Evolutionary conservation across 129 eudicot species (phyloP).

Genomic region (Flaveria ramosissima): DNA sequence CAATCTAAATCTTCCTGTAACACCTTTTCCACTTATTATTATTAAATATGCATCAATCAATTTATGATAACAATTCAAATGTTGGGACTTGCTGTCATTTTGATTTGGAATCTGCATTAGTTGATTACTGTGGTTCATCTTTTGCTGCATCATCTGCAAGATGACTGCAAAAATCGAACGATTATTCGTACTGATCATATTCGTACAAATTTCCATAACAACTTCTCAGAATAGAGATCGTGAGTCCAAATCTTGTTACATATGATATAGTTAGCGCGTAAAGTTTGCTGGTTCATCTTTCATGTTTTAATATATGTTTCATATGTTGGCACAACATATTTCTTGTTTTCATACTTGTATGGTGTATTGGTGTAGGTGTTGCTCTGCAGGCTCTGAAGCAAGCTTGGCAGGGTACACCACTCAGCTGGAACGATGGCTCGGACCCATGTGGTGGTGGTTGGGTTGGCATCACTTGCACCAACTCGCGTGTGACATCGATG

Average conservation of each 20-base stretch:
- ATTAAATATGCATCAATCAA: background rate
- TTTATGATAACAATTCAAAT: background rate
- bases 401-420: conserved; percentile 53
- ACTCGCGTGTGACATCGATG: conserved; percentile 66
- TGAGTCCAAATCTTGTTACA: conserved; percentile 21
- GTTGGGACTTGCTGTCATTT: conserved; percentile 1
- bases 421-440: conserved; percentile 54
- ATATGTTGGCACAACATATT: no score
- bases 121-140: background rate
- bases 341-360: background rate
- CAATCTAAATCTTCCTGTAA: background rate
- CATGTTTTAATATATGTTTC: background rate
- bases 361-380: conserved; percentile 47
- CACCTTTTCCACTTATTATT: background rate
- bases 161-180: conserved; percentile 21
- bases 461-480: conserved; percentile 69
- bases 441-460: conserved; percentile 61
- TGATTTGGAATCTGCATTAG: background rate
- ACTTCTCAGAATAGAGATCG: conserved; percentile 37
- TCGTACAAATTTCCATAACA: conserved; percentile 30
- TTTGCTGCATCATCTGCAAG: conserved; percentile 7
- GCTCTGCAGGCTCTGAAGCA: conserved; percentile 49
- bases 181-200: conserved; percentile 18
- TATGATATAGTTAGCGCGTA: background rate
- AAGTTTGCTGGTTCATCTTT: background rate